These are phyloP conservation scores for Poa annua DNA, from an alignment of 176 grass and related monocot genomes.

Conservation along the genomic window DNA sequence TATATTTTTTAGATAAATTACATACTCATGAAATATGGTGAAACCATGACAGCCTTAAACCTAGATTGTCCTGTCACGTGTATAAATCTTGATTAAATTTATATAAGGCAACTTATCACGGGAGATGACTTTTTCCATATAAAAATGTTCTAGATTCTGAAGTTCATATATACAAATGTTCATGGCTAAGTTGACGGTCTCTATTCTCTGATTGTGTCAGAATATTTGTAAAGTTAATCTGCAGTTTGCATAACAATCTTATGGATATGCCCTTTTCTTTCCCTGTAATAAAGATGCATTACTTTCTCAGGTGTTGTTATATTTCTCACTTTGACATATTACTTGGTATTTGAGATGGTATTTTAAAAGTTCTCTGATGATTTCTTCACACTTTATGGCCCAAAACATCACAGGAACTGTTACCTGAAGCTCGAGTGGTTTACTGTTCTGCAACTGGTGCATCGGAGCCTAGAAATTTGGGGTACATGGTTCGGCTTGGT, in stretches of 20 bases:
- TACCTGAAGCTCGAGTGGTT: conserved; percentile 80
- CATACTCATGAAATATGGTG: conserved; percentile 19
- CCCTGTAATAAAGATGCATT: conserved; percentile 12
- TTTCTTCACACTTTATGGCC: conserved; percentile 2
- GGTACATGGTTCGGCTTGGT: conserved; percentile 94
- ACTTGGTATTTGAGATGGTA: conserved; percentile 25
- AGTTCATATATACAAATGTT: background rate
- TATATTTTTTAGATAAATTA: background rate
- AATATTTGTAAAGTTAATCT: conserved; percentile 6
- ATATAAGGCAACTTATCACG: conserved; percentile 4
- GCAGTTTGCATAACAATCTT: conserved; percentile 4
- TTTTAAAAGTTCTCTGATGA: background rate
- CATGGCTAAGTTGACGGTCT: background rate
- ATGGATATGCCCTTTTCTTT: background rate
- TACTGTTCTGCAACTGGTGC: conserved; percentile 98
- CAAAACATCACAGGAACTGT: conserved; percentile 60
- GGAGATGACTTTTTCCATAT: conserved; percentile 14
- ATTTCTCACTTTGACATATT: background rate
- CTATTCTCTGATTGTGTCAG: background rate
- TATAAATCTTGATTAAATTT: conserved; percentile 1
- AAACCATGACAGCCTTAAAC: background rate
- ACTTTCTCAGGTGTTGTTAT: background rate
- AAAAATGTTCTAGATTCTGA: background rate
- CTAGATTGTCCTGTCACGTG: background rate
- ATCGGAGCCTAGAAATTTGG: conserved; percentile 94